Conservation (phyloP, 495 filamentous ascomycete species). For the Friedmanniomyces simplex region DNA sequence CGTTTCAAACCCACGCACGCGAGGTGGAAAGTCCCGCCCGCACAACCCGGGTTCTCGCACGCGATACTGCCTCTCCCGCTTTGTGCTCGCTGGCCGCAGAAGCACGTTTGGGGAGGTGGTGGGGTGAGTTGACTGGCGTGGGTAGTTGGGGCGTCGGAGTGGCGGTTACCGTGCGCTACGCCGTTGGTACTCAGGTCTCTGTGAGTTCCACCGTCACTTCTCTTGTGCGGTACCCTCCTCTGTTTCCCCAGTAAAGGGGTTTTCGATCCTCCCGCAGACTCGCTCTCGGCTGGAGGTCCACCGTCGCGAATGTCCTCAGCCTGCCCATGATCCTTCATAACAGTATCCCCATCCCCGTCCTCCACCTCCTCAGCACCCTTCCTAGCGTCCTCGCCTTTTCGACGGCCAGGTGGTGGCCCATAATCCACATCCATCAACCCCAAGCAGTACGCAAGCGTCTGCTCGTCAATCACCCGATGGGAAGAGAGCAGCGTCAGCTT, state of each 20-base stretch:
- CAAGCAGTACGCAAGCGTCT: constrained; percentile 6
- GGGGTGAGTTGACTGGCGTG: neutral
- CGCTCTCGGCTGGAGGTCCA: neutral
- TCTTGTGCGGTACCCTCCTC: constrained; percentile 1
- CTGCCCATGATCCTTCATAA: neutral
- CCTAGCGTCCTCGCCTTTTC: neutral
- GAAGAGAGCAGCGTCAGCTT: constrained; percentile 10
- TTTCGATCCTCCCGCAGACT: neutral
- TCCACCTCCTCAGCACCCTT: neutral
- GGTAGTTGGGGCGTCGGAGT: too few relatives aligned
- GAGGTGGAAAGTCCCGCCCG: constrained; percentile 6
- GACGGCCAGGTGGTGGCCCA: too few relatives aligned
- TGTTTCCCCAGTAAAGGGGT: neutral
- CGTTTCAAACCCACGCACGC: constrained; percentile 7
- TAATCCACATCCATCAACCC: neutral
- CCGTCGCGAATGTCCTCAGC: neutral
- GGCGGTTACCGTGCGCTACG: too few relatives aligned
- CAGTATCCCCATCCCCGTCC: neutral
- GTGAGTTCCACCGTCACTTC: constrained; percentile 7
- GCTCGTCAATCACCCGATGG: constrained; percentile 6
- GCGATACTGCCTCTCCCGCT: neutral
- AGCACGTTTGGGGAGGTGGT: neutral
- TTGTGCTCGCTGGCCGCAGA: neutral
- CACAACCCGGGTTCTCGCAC: constrained; percentile 8
- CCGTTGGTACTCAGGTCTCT: constrained; percentile 1